Conservation (phyloP, 495 filamentous ascomycete species). For the Eremomyces bilateralis region DNA sequence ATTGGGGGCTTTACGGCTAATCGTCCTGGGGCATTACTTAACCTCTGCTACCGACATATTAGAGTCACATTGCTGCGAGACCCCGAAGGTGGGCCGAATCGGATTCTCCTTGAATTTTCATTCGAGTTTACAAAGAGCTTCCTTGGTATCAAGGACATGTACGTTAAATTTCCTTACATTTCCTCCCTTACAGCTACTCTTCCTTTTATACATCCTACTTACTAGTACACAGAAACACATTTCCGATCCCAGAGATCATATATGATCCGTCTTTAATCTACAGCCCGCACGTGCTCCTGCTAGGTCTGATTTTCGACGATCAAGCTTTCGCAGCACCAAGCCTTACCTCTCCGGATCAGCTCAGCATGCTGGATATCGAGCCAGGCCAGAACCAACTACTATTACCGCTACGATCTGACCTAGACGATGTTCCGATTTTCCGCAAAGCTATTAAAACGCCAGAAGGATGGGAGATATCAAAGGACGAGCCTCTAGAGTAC, state of each 20-base stretch:
- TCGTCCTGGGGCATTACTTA: neutral
- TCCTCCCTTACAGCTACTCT: no score
- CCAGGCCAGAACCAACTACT: neutral
- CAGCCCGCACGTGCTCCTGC: neutral
- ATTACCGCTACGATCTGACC: neutral
- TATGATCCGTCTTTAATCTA: neutral
- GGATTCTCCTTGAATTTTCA: neutral
- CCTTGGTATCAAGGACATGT: neutral
- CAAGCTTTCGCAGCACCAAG: neutral
- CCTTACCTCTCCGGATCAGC: neutral
- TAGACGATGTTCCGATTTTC: no score
- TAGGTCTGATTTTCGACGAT: neutral
- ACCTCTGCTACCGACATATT: neutral
- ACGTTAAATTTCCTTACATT: neutral
- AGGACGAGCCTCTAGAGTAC: neutral
- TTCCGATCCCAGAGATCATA: neutral
- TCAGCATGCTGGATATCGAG: neutral
- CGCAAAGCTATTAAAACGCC: no score
- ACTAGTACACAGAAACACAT: neutral
- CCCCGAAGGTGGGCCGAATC: neutral
- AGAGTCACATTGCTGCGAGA: neutral
- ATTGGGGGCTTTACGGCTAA: conserved; percentile 17
- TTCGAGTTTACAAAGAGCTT: neutral
- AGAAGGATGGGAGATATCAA: neutral
- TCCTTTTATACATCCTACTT: no score